Conservation (phyloP, 345 rosid genomes). For the Streptanthus diversifolius region DNA sequence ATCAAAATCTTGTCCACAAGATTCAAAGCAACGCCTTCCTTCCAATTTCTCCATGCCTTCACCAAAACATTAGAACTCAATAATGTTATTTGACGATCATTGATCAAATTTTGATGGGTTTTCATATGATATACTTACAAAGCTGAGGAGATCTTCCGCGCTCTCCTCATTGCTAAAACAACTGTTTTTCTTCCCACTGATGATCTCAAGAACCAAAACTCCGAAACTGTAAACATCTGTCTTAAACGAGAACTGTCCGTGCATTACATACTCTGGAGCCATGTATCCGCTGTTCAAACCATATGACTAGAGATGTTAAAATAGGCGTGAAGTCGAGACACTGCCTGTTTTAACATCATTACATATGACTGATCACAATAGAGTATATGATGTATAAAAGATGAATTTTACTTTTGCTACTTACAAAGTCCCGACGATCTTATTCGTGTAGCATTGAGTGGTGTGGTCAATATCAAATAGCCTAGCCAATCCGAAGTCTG, state of each 20-base stretch:
- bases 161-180: conserved; percentile 17
- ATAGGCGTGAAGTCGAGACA: no score
- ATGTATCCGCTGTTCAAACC: conserved; percentile 46
- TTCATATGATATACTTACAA: conserved; percentile 33
- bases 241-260: conserved; percentile 47
- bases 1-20: conserved; percentile 37
- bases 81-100: not conserved
- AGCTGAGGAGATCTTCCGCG: conserved; percentile 39
- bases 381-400: not conserved
- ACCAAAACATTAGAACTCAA: conserved; percentile 12
- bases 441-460: conserved; percentile 37
- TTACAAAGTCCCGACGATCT: conserved; percentile 50
- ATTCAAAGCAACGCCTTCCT: conserved; percentile 38
- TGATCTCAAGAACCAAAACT: conserved; percentile 53
- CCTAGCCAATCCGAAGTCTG: conserved; percentile 58
- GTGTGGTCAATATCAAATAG: conserved; percentile 37
- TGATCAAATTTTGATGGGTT: not conserved
- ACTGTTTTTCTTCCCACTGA: conserved; percentile 42
- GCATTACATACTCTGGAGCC: conserved; percentile 55
- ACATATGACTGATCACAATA: not conserved
- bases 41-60: conserved; percentile 63
- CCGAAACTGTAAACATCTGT: conserved; percentile 63
- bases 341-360: no score
- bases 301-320: no score
- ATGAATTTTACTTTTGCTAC: not conserved